A percentile compares a stretch with the other conserved stretches of the same genome.
Conservation (phyloP, 306 rosid genomes). For the Gynostemma pentaphyllum region DNA sequence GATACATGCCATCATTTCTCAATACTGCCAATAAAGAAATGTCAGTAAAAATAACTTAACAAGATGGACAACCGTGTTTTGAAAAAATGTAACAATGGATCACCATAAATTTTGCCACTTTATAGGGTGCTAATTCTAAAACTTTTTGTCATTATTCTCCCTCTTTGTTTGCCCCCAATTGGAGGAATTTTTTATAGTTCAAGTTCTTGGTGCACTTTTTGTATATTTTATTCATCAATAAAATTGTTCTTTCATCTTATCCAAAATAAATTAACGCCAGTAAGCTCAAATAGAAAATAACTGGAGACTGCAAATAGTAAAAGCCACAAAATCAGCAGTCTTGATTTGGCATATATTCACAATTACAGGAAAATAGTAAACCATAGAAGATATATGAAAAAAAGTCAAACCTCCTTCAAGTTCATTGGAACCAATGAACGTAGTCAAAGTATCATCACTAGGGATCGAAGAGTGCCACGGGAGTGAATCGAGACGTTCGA, state of each 20-base stretch:
- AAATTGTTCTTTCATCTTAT: too few species aligned
- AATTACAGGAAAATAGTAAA: not conserved
- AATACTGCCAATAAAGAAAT: not conserved
- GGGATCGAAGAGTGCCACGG: conserved; percentile 58
- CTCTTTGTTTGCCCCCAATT: too few species aligned
- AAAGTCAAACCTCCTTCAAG: conserved; percentile 69
- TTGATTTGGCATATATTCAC: not conserved
- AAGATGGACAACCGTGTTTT: not conserved
- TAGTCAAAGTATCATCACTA: conserved; percentile 32
- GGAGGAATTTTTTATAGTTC: too few species aligned
- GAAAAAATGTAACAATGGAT: not conserved
- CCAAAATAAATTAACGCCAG: too few species aligned
- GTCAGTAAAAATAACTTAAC: not conserved
- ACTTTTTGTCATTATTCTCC: too few species aligned
- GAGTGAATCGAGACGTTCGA: conserved; percentile 49
- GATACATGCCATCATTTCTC: not conserved
- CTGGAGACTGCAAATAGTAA: not conserved
- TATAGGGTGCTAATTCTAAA: too few species aligned
- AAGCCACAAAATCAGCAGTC: not conserved
- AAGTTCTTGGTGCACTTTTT: too few species aligned
- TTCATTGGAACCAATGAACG: conserved; percentile 49
- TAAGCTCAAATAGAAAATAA: not conserved
- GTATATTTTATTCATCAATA: too few species aligned
- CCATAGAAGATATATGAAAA: not conserved
- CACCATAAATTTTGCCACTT: too few species aligned